Conservation (phyloP, 306 rosid species). For the Benincasa hispida region DNA sequence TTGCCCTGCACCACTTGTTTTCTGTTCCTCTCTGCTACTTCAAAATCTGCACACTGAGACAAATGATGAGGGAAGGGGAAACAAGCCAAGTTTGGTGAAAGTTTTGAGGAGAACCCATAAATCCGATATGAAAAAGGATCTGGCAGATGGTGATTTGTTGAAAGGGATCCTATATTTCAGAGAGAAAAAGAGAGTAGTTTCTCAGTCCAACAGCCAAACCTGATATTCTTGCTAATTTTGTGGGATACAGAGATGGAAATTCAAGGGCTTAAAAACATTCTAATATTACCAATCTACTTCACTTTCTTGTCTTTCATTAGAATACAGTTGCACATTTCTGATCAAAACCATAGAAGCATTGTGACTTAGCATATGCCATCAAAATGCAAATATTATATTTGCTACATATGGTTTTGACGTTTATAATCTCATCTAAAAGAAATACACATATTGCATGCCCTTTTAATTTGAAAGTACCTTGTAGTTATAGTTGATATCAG, state of each 20-base stretch:
- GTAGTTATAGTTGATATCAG: too few species aligned
- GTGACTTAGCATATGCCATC: neutral
- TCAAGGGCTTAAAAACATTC: neutral
- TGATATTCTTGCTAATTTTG: constrained; percentile 4
- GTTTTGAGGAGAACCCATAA: neutral
- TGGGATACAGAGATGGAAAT: neutral
- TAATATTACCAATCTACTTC: neutral
- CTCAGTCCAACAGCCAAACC: neutral
- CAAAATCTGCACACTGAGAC: neutral
- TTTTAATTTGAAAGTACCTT: neutral
- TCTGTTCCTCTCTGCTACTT: neutral
- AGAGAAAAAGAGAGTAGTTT: neutral
- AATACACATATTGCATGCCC: neutral
- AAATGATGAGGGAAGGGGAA: neutral
- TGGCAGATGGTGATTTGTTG: constrained; percentile 10
- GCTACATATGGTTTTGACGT: too few species aligned
- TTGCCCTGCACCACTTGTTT: neutral
- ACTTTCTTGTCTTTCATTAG: neutral
- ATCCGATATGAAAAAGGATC: neutral
- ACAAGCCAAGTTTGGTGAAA: neutral
- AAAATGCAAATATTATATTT: too few species aligned
- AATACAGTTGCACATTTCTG: neutral
- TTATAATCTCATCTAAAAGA: too few species aligned
- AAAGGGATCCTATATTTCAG: constrained; percentile 5
- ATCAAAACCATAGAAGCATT: neutral